Conservation (phyloP, 176 grass and related monocot species). For the Eremochloa ophiuroides region DNA sequence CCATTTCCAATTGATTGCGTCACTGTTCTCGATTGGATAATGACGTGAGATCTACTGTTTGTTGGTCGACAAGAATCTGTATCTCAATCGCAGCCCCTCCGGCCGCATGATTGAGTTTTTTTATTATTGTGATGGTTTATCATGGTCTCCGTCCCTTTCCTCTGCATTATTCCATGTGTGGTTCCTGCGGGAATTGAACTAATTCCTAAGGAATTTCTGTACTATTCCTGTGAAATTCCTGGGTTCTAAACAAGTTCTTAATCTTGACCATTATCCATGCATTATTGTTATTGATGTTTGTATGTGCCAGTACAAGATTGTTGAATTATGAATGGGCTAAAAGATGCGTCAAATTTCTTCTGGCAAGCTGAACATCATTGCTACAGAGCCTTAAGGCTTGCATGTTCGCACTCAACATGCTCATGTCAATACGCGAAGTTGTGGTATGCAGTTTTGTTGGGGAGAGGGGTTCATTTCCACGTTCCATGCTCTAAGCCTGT, state of each 20-base stretch:
- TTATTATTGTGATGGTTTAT: neutral
- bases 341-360: neutral
- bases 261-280: neutral
- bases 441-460: too few species aligned
- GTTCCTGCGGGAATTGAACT: too few species aligned
- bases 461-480: too few species aligned
- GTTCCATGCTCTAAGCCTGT: too few species aligned
- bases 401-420: neutral
- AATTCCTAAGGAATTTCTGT: too few species aligned
- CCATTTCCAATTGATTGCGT: neutral
- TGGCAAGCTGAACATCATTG: neutral
- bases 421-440: too few species aligned
- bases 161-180: too few species aligned
- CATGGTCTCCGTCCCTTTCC: too few species aligned
- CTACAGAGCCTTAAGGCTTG: neutral
- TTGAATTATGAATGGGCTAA: neutral
- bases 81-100: neutral
- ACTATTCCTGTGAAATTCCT: too few species aligned
- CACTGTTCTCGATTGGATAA: neutral
- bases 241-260: too few species aligned
- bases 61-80: constrained; percentile 12
- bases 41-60: neutral
- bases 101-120: constrained; percentile 4
- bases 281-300: constrained; percentile 3
- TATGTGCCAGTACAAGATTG: neutral